Percentiles rank a stretch among this genome's conserved stretches.
phyloP scores from a whole-genome alignment of 176 grass and related monocot genomes.

The Puccinellia tenuiflora region DNA sequence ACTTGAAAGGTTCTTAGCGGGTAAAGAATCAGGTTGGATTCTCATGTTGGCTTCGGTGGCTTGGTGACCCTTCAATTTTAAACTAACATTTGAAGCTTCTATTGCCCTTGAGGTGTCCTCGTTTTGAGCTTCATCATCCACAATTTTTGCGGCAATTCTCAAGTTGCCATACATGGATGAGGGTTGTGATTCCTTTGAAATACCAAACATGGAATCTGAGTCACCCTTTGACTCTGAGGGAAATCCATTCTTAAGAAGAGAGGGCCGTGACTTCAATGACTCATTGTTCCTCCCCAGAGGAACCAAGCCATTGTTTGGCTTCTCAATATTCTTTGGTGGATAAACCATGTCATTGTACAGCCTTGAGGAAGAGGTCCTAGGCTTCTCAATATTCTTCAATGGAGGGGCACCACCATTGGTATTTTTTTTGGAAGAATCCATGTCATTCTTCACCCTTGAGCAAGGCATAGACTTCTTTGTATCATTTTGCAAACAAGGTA shows the following conservation, averaged over 20 bases:
- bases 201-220: not conserved
- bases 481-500: not conserved
- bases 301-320: not conserved
- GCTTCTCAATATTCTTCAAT: not conserved
- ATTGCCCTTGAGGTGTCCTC: not conserved
- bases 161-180: not conserved
- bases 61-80: not conserved
- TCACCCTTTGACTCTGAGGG: not conserved
- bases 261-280: not conserved
- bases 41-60: too few species aligned
- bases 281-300: not conserved
- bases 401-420: not conserved
- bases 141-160: not conserved
- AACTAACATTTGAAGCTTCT: not conserved
- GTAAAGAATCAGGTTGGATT: not conserved
- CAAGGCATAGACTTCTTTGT: not conserved
- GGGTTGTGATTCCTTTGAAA: not conserved
- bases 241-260: not conserved
- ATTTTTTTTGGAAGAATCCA: not conserved
- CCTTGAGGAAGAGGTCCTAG: not conserved
- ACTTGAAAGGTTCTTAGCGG: not conserved
- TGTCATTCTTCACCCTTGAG: not conserved
- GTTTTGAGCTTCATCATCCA: not conserved
- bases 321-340: not conserved
- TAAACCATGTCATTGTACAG: not conserved